Evolutionary conservation across 2,329 filamentous ascomycete genomes (phyloP).

Genomic region (Phaeosphaeria sp.): DNA sequence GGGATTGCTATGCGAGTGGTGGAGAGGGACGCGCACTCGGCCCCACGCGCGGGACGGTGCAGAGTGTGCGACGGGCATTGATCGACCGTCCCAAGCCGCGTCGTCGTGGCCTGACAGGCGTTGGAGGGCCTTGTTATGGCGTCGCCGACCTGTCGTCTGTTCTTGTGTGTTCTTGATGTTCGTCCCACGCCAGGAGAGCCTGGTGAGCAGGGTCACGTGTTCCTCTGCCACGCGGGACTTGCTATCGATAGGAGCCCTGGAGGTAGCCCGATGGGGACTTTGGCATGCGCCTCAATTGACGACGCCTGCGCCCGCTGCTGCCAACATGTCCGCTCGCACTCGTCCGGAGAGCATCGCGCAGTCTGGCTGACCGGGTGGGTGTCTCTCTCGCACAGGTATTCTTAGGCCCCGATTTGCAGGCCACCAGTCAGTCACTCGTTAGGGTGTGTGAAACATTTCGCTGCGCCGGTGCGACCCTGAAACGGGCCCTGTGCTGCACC

Average conservation of each 20-base stretch:
- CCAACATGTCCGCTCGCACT: neutral
- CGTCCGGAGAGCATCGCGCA: neutral
- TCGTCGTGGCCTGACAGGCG: neutral
- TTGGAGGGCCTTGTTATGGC: neutral
- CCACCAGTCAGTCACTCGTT: neutral
- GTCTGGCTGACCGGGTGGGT: neutral
- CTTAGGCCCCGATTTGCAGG: neutral
- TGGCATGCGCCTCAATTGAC: neutral
- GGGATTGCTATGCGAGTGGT: conserved; percentile 12
- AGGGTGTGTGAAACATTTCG: conserved; percentile 13
- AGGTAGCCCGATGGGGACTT: neutral
- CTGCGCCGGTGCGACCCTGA: conserved; percentile 29
- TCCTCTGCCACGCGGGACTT: neutral
- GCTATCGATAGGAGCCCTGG: neutral
- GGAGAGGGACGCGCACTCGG: conserved; percentile 5
- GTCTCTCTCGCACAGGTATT: neutral
- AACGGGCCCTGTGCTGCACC: conserved; percentile 28
- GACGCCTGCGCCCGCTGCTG: neutral
- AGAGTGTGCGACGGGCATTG: neutral
- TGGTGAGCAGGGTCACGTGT: neutral
- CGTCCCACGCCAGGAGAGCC: neutral
- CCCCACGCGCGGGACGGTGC: conserved; percentile 1
- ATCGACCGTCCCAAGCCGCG: neutral
- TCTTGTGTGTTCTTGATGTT: neutral
- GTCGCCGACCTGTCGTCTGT: neutral